Base-by-base conservation (phyloP, 192 early-diverging fungal genomes). In the Linnemannia schmuckeri region DNA sequence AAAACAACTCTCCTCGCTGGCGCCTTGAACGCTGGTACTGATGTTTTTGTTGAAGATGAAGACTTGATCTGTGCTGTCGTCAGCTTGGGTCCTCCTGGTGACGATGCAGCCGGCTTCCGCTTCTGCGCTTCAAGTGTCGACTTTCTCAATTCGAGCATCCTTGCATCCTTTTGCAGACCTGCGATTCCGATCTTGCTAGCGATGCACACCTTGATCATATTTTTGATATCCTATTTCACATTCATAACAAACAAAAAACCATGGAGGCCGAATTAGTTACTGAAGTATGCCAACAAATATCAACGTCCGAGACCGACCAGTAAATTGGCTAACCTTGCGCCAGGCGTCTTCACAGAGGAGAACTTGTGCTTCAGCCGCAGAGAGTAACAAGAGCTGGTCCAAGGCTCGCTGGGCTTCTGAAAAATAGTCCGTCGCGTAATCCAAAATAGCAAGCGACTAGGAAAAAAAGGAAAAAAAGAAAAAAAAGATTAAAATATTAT, bases 161-260 rank as follows among this genome's bases (percentile, higher is more conserved):
- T 75, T 1, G 75, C 71, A 46, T 87, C 85, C 52, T 81, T 87
- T 38, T 70, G 70, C 17, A 87, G 49, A 12, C 15, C 38, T 10
- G 30, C 54, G 37, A 81, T 78, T 17, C 72, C 46, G 37, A 81
- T 38, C 47, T 78, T 81, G 40, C 24, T 78, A 0, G 76, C 85
- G 9, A 81, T 87, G 52, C 85, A 87, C 33, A 87, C 75, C n/a
- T 75, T 77, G 72, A 71, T 61, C 85, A 87, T 81, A 22, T 47
- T 70, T 42, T 81, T 86, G 44, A 86, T 35, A 37, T 86, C 84
- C 75, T 81, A n/a, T 3, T 38, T 27, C 17, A 15, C 15, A 9
- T 57, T 37, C 22, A 46, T 4, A 27, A 24, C 4, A 5, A 17
- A 2, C 18, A 69, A 54, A 35, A 37, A 30, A 70, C 61, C 57